Evolutionary conservation across 2,329 filamentous ascomycete genomes (phyloP), one percentile per base, ranked within the genome.

Genomic region (Pseudocercospora eumusae): DNA sequence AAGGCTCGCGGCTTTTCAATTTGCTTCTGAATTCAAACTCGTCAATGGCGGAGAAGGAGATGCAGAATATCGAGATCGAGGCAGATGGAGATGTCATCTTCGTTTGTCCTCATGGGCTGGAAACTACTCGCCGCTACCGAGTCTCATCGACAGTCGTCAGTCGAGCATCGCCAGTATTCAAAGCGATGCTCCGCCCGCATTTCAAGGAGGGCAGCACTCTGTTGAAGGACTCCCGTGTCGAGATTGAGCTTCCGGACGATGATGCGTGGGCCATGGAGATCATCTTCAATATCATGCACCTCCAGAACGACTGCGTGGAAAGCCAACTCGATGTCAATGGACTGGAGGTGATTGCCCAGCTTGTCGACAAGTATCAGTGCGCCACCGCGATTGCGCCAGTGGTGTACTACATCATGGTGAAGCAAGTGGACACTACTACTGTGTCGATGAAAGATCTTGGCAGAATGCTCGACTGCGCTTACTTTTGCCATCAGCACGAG

Each of bases 1-100:
- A n/a, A n/a, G n/a, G n/a, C n/a, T n/a, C n/a, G n/a, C n/a, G n/a
- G n/a, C n/a, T n/a, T n/a, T n/a, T n/a, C n/a, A n/a, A n/a, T n/a
- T n/a, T n/a, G n/a, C n/a, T n/a, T n/a, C n/a, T n/a, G n/a, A n/a
- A n/a, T n/a, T n/a, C n/a, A n/a, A n/a, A n/a, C n/a, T n/a, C n/a
- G n/a, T n/a, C n/a, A n/a, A n/a, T n/a, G n/a, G n/a, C n/a, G n/a
- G n/a, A n/a, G n/a, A n/a, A n/a, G n/a, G n/a, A n/a, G n/a, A n/a
- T n/a, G n/a, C n/a, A n/a, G n/a, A n/a, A n/a, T 2, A 10, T 45
- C 31, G 52, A 64, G 18, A 33, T 65, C 23, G 63, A 44, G 5
- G 54, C 62, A 10, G 47, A 58, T 20, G 65, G 65, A 20, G 63
- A 65, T 52, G 60, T 62, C 2, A 31, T 56, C 8, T 57, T 66